Percentiles rank a stretch among this genome's conserved stretches.
Evolutionary conservation across 2,329 filamentous ascomycete genomes (phyloP).

Genomic region (Drechslerella coelobrocha): DNA sequence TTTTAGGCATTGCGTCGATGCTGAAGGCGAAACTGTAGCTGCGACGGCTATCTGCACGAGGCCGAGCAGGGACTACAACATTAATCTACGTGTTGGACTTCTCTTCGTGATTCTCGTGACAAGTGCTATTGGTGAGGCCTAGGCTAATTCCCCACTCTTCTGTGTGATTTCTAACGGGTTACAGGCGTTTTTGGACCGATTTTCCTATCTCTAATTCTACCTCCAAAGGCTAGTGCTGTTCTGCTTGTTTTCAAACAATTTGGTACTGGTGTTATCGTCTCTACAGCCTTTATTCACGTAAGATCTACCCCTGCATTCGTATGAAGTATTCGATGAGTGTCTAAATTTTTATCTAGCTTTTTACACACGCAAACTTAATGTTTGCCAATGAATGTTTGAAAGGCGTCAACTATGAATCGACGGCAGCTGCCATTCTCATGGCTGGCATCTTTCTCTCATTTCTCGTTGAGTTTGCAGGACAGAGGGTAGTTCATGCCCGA

Average conservation of each 20-base stretch:
- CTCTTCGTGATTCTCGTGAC: constrained; percentile 75
- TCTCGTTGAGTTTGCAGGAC: constrained; percentile 67
- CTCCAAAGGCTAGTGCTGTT: constrained; percentile 53
- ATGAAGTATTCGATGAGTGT: background rate
- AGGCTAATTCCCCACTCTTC: no score
- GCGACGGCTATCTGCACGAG: constrained; percentile 57
- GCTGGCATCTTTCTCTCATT: constrained; percentile 77
- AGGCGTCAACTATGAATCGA: constrained; percentile 71
- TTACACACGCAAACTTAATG: constrained; percentile 76
- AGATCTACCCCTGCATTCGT: constrained; percentile 53
- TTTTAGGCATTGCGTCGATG: constrained; percentile 53
- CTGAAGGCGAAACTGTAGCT: constrained; percentile 59
- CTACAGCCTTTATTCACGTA: constrained; percentile 74
- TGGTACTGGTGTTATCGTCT: constrained; percentile 74
- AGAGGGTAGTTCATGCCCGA: constrained; percentile 35
- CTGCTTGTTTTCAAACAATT: constrained; percentile 75
- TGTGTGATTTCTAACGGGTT: background rate
- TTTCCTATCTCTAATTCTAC: constrained; percentile 62
- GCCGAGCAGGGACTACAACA: constrained; percentile 68
- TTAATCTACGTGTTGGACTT: constrained; percentile 72
- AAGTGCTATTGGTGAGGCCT: constrained; percentile 66
- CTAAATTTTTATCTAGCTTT: constrained; percentile 63
- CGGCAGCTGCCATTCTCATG: constrained; percentile 74
- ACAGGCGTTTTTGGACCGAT: constrained; percentile 69
- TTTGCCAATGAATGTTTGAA: constrained; percentile 74